Conservation (phyloP, 352 stramenopile genomes). For the Peronospora destructor region DNA sequence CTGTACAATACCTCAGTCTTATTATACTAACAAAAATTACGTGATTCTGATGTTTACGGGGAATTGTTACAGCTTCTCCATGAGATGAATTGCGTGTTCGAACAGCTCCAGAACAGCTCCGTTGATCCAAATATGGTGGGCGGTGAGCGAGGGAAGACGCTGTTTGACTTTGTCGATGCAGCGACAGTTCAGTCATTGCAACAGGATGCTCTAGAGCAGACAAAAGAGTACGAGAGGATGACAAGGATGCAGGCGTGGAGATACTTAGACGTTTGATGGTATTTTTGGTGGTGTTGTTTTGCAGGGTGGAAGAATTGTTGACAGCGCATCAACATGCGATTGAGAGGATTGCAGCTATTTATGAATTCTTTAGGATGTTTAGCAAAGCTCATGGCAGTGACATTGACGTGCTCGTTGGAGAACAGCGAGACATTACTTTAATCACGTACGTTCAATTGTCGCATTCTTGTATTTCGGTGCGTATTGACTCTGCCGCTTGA, state of each 20-base stretch:
- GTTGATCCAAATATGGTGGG: slow-evolving; percentile 54
- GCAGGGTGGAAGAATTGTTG: slow-evolving; percentile 66
- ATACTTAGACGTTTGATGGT: neutral
- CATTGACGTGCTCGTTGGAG: slow-evolving; percentile 26
- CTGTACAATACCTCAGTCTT: neutral
- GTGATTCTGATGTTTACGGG: neutral
- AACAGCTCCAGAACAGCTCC: slow-evolving; percentile 39
- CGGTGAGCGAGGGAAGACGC: slow-evolving; percentile 53
- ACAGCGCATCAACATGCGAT: slow-evolving; percentile 53
- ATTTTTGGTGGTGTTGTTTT: neutral
- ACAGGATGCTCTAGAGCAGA: slow-evolving; percentile 64
- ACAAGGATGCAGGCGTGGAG: neutral
- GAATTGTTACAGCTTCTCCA: slow-evolving; percentile 48
- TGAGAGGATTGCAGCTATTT: slow-evolving; percentile 49
- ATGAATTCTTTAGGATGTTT: slow-evolving; percentile 61
- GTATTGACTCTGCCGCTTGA: neutral
- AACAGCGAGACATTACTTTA: slow-evolving; percentile 22
- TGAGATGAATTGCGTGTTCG: slow-evolving; percentile 72
- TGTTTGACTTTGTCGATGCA: slow-evolving; percentile 82
- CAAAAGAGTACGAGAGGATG: slow-evolving; percentile 41
- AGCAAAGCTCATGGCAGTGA: slow-evolving; percentile 32
- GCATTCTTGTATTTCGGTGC: neutral
- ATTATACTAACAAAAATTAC: too few relatives aligned
- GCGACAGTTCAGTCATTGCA: slow-evolving; percentile 75
- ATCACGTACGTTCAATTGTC: slow-evolving; percentile 17